Conservation (phyloP, 139 green algal genomes). For the Chlorella ohadii region DNA sequence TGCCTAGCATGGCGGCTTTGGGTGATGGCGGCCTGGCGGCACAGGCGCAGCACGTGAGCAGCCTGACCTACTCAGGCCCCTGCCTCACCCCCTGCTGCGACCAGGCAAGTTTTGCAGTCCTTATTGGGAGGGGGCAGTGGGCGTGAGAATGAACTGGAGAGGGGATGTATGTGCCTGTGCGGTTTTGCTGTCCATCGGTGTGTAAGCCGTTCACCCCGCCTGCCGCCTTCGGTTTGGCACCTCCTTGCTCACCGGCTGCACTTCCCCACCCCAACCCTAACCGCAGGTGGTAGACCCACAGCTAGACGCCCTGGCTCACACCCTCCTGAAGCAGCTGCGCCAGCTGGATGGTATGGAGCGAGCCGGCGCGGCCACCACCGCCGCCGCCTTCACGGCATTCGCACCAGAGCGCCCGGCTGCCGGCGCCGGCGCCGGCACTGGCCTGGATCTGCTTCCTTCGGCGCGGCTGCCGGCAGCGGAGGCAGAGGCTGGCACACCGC, state of each 20-base stretch:
- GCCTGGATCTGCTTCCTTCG: too few species aligned
- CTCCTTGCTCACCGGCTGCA: not conserved
- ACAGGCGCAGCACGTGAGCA: not conserved
- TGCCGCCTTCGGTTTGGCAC: too few species aligned
- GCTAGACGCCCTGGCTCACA: slow-evolving; percentile 6
- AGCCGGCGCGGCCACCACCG: not conserved
- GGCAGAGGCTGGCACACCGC: too few species aligned
- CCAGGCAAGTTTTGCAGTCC: not conserved
- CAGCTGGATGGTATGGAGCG: slow-evolving; percentile 18
- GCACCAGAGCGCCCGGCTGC: too few species aligned
- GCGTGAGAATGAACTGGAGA: too few species aligned
- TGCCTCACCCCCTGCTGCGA: slow-evolving; percentile 20
- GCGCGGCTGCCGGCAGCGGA: too few species aligned
- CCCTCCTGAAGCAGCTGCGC: slow-evolving; percentile 23
- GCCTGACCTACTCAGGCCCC: not conserved
- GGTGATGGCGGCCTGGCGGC: not conserved
- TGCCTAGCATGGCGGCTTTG: not conserved
- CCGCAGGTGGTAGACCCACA: slow-evolving; percentile 17
- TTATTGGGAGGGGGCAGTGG: too few species aligned
- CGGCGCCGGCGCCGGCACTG: too few species aligned
- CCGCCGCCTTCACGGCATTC: too few species aligned
- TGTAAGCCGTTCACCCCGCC: too few species aligned
- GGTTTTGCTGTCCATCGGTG: too few species aligned
- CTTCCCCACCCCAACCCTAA: not conserved
- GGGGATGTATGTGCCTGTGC: too few species aligned